phyloP scores from a whole-genome alignment of 2,329 filamentous ascomycete genomes.

The Colletotrichum sp. region DNA sequence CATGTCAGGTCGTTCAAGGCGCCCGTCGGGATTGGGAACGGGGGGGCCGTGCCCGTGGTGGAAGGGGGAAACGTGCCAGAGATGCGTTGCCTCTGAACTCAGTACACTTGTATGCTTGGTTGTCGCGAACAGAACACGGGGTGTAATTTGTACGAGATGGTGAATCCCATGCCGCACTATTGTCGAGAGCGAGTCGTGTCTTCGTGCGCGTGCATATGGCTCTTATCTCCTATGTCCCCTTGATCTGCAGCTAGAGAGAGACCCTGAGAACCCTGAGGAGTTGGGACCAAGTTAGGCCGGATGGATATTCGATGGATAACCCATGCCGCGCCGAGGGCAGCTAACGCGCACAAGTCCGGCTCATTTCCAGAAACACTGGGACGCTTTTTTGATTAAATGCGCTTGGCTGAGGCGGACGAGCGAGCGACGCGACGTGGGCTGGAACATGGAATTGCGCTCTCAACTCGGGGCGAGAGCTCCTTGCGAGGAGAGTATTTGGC shows the following conservation, averaged over 20 bases:
- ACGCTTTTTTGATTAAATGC: neutral
- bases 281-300: neutral
- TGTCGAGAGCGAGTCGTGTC: neutral
- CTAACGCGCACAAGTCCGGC: neutral
- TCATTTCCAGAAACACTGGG: constrained; percentile 1
- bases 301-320: neutral
- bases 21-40: constrained; percentile 4
- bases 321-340: neutral
- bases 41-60: neutral
- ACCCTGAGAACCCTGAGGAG: neutral
- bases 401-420: neutral
- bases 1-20: neutral
- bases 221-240: neutral
- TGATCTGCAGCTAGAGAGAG: neutral
- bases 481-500: neutral
- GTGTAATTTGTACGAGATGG: neutral
- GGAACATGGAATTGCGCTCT: neutral
- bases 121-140: neutral
- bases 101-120: neutral
- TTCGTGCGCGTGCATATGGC: neutral
- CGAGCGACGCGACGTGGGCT: neutral
- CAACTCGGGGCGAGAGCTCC: neutral
- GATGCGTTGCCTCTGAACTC: neutral
- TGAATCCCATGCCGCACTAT: neutral
- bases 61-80: neutral